Base-by-base conservation (phyloP, 2,329 filamentous ascomycete species). In the Rhynchosporium secalis region DNA sequence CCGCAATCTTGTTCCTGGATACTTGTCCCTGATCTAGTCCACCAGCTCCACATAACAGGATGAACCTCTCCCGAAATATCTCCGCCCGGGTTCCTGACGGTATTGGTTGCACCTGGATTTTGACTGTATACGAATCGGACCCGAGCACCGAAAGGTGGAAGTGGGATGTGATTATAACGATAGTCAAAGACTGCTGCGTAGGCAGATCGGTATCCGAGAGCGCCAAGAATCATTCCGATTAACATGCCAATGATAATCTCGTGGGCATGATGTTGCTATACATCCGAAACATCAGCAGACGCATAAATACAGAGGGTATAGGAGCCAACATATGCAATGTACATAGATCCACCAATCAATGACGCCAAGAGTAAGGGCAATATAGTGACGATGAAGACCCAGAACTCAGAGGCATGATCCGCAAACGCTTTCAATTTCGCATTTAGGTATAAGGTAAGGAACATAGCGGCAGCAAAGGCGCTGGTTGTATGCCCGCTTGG, bases 351-450 rank as follows among this genome's bases (percentile, higher is more conserved):
- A 82, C 15, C 86, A 86, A 6, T 81, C 85, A 59, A 90, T 87
- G 13, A 91, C 76, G 29, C 79, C 78, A 84, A 85, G 0, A 91
- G 81, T 2, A 91, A 74, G 0, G 89, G 89, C 0, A 83, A 79
- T 69, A 88, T 87, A 26, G 85, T 76, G 29, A 79, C 80, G 36
- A 87, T 77, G n/a, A 90, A 75, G 76, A 89, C 89, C 87, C 87
- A 90, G 79, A 89, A 84, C 29, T 84, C 78, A 0, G 88, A 83
- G 71, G 90, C 87, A 73, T 88, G 87, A 78, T 90, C 87, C 68
- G 83, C 77, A 68, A 87, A 90, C 56, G 90, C 82, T 78, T 91
- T 91, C 69, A 92, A 80, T 76, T 91, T 91, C 55, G 86, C 89
- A 74, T 91, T 91, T 52, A 91, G 81, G 77, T 91, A 92, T 3